A percentile compares a stretch with the other conserved stretches of the same genome.
Evolutionary conservation across 805 yeast species (phyloP).

Genomic region (Suhomyces tanzawaensis): DNA sequence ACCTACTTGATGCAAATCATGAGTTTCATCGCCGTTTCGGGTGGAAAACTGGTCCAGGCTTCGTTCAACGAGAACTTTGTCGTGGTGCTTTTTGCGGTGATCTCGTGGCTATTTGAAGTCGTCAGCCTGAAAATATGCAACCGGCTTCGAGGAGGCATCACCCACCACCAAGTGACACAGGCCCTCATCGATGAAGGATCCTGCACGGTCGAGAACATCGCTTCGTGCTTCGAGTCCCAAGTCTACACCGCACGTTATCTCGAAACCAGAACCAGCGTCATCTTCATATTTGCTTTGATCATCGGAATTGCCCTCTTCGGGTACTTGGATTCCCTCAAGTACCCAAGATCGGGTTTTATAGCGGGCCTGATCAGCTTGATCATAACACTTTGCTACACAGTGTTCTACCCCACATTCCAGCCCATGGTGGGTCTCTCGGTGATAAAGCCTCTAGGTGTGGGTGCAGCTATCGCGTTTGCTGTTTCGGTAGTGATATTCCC

Average conservation of each 20-base stretch:
- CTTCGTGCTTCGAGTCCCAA: constrained; percentile 17
- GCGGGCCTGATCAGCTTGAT: constrained; percentile 20
- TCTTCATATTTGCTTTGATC: constrained; percentile 22
- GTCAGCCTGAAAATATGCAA: constrained; percentile 25
- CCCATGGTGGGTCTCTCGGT: constrained; percentile 22
- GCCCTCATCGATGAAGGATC: constrained; percentile 22
- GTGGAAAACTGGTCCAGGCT: constrained; percentile 24
- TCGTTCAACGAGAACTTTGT: constrained; percentile 16
- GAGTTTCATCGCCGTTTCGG: constrained; percentile 25
- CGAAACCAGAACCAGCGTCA: constrained; percentile 20
- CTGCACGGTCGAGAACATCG: constrained; percentile 21
- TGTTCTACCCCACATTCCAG: constrained; percentile 25
- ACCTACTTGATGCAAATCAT: constrained; percentile 27
- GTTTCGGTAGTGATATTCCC: constrained; percentile 25
- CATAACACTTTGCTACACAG: constrained; percentile 24
- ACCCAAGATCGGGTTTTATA: constrained; percentile 16
- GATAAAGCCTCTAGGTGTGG: constrained; percentile 24
- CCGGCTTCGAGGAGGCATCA: constrained; percentile 23
- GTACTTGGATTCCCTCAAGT: constrained; percentile 5
- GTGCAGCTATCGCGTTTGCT: constrained; percentile 20
- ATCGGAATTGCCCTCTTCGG: constrained; percentile 24
- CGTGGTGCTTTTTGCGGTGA: constrained; percentile 14
- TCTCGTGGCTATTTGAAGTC: constrained; percentile 23
- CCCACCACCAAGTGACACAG: constrained; percentile 15
- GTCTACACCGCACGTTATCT: constrained; percentile 28